Conservation (phyloP, 495 filamentous ascomycete species). For the Podospora comata region DNA sequence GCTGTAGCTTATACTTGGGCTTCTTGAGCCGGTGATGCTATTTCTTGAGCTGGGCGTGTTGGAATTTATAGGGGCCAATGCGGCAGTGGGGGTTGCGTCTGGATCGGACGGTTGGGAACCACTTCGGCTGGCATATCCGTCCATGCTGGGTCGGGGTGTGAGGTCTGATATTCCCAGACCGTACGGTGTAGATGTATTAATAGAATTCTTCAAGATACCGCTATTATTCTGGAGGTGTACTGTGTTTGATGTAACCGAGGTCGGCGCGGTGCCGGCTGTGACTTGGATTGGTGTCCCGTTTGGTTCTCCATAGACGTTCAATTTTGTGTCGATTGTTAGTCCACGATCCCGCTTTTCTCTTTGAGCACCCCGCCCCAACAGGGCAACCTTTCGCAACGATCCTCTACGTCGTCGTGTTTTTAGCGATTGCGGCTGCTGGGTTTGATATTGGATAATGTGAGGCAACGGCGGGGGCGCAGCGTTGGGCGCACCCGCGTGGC, state of each 20-base stretch:
- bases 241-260: constrained; percentile 15
- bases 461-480: constrained; percentile 39
- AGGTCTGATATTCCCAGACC: constrained; percentile 51
- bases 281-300: constrained; percentile 4
- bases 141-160: constrained; percentile 47
- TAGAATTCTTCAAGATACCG: background rate
- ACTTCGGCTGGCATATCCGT: constrained; percentile 35
- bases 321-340: constrained; percentile 43
- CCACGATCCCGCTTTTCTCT: constrained; percentile 54
- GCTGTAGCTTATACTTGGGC: constrained; percentile 60
- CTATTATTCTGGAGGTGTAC: background rate
- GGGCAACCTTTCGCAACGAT: constrained; percentile 74
- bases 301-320: constrained; percentile 15
- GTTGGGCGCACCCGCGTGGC: constrained; percentile 33
- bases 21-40: constrained; percentile 35
- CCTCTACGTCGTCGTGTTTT: constrained; percentile 74
- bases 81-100: constrained; percentile 31
- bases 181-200: constrained; percentile 15
- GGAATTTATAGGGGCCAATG: constrained; percentile 23
- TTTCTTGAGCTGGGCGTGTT: constrained; percentile 12
- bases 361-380: constrained; percentile 66
- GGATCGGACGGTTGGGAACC: constrained; percentile 18
- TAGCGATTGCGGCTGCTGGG: constrained; percentile 48
- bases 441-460: constrained; percentile 42
- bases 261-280: constrained; percentile 15